Evolutionary conservation across 2,329 filamentous ascomycete species (phyloP), one percentile per base, ranked within the genome.

Genomic region (Scytalidium lignicola): DNA sequence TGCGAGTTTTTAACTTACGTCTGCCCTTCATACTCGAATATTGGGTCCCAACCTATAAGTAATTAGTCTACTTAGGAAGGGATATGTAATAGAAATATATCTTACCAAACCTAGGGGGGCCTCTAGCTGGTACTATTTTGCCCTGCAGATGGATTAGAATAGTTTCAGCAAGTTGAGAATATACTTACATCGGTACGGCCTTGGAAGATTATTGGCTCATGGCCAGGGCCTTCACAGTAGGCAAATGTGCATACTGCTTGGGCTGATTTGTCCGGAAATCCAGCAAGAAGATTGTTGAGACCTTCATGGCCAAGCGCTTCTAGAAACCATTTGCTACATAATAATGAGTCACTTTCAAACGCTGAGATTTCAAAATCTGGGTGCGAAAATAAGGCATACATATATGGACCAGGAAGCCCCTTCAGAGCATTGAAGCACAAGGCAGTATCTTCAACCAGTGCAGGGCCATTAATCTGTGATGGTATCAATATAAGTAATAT

Each of bases 211-310:
- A 95, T 76, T 1, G 89, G 85, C 62, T 95, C 83, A 47, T 88
- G 76, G 2, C 88, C 91, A 3, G 91, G 93, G 0, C 92, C 93
- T 55, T 84, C 79, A 48, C 82, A 93, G 70, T 95, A 96, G 20
- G 85, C 93, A 70, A 99, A 99, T 1, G 93, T 99, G 71, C 92
- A 96, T 42, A 99, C 88, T 17, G 93, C 92, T 70, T 95, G 84
- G 41, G 90, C 90, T 41, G 85, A 87, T 69, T 96, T 96, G 70
- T 99, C 88, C 22, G 88, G 77, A 66, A 96, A 96, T 6, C 86
- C 90, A 46, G 83, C 85, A 39, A 99, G 83, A 55, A 99, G 79
- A 65, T 92, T 93, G 71, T 96, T 95, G 51, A 99, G 76, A 13
- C 93, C 88, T 44, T 86, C 74, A 56, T 90, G 89, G 49, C 93